Evolutionary conservation across 169 alveolate species (phyloP), one percentile per base, ranked within the genome.

Genomic region (Plasmodium yoelii): DNA sequence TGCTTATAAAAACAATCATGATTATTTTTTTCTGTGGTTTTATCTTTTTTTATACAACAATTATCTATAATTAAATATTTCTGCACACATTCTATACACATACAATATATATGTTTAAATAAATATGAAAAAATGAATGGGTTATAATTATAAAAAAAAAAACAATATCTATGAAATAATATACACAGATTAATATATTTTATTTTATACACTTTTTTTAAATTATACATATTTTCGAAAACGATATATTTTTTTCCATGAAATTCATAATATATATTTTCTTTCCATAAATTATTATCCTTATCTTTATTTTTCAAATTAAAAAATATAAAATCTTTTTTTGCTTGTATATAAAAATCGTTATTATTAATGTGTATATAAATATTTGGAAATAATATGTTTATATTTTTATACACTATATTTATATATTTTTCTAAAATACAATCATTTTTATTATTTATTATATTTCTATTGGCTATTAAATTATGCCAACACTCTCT

Each of bases 1-100:
- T 82, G 90, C 61, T 82, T 82, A 39, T 82, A 68, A 57, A 82
- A 82, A 39, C 90, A 82, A 51, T 82, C 84, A 26, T 68, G 82
- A n/a, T 34, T 46, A 47, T 49, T 46, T 46, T 10, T 18, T 4
- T 47, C 24, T 18, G 5, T 24, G 4, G 7, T 68, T 8, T 22
- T 68, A 18, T 18, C 42, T 18, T n/a, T 12, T 34, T 34, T 34
- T 34, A 34, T 3, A 34, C 42, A 34, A 47, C n/a, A 34, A 22
- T 42, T 47, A 9, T 22, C 46, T 68, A 77, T 26, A 49, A 77
- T 56, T 57, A 82, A 19, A 61, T 82, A 67, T 19, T 70, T 82
- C 2, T 53, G 39, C 13, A 82, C 18, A 19, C 90, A 82, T 8
- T 60, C 22, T 10, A 34, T 12, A 49, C 90, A 82, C 10, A 82